Conservation (phyloP, 148 eudicot species). For the Amaranthus palmeri region DNA sequence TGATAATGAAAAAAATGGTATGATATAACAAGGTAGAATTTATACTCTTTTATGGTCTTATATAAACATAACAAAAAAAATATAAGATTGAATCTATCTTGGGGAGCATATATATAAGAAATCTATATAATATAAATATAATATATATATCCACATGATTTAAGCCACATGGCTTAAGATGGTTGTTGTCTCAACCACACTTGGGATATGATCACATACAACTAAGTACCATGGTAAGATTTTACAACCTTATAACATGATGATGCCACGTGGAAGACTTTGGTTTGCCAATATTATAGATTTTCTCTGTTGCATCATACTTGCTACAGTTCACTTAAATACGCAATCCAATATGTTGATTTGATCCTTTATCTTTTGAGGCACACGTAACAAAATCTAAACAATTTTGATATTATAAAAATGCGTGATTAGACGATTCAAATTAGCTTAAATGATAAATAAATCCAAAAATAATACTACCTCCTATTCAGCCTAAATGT, state of each 20-base stretch:
- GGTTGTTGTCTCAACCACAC: neutral
- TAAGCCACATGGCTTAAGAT: conserved; percentile 20
- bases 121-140: too few species aligned
- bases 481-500: too few species aligned
- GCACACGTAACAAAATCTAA: too few species aligned
- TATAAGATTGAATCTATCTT: conserved; percentile 18
- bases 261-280: neutral
- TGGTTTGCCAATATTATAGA: too few species aligned
- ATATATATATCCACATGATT: conserved; percentile 5
- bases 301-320: too few species aligned
- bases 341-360: too few species aligned
- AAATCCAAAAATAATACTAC: too few species aligned
- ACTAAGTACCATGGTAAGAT: conserved; percentile 1
- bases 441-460: too few species aligned
- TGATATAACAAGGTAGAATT: neutral
- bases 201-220: neutral
- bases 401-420: too few species aligned
- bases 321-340: too few species aligned
- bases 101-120: conserved; percentile 13
- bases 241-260: neutral
- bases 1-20: neutral
- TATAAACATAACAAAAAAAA: neutral
- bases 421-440: too few species aligned
- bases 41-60: conserved; percentile 5
- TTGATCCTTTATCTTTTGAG: too few species aligned